A percentile compares a stretch with the other conserved stretches of the same genome.
These are phyloP conservation scores for Tricholoma flavovirens DNA, from an alignment of 768 basidiomycete species.

Conservation along the genomic window DNA sequence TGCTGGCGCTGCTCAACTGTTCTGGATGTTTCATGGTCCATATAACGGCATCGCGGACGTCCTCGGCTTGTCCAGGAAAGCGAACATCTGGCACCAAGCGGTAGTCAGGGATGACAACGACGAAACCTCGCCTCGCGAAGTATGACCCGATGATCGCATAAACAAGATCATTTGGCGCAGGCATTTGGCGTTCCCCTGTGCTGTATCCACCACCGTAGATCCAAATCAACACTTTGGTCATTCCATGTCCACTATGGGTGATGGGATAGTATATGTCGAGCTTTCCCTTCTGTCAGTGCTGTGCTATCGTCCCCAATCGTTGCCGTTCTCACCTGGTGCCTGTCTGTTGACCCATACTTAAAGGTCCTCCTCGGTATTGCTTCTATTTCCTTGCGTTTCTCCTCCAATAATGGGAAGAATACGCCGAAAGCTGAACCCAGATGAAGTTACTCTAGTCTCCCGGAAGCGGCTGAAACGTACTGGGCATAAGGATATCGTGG, in stretches of 20 bases:
- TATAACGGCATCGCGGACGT: conserved; percentile 52
- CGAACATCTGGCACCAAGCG: conserved; percentile 51
- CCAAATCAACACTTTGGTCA: conserved; percentile 53
- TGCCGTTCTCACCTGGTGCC: conserved; percentile 39
- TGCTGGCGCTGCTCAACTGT: conserved; percentile 21
- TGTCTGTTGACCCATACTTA: conserved; percentile 46
- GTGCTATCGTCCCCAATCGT: background rate
- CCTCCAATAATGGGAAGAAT: conserved; percentile 29
- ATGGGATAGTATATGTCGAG: conserved; percentile 64
- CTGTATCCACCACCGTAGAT: conserved; percentile 64
- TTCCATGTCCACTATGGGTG: conserved; percentile 17
- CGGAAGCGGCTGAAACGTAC: conserved; percentile 20
- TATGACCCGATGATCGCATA: conserved; percentile 57
- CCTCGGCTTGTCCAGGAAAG: conserved; percentile 52
- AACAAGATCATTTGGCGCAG: conserved; percentile 41
- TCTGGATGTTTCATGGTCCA: conserved; percentile 42
- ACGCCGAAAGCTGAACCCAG: conserved; percentile 36
- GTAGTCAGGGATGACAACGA: conserved; percentile 67
- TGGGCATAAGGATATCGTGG: conserved; percentile 25
- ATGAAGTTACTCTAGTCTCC: background rate
- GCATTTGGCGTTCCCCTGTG: conserved; percentile 41
- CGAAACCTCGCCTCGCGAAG: conserved; percentile 53
- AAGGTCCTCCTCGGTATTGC: conserved; percentile 48
- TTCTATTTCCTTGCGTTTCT: conserved; percentile 40
- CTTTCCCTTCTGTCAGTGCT: conserved; percentile 23